phyloP scores from a whole-genome alignment of 805 yeast species.

The Starmerella stigmatis region DNA sequence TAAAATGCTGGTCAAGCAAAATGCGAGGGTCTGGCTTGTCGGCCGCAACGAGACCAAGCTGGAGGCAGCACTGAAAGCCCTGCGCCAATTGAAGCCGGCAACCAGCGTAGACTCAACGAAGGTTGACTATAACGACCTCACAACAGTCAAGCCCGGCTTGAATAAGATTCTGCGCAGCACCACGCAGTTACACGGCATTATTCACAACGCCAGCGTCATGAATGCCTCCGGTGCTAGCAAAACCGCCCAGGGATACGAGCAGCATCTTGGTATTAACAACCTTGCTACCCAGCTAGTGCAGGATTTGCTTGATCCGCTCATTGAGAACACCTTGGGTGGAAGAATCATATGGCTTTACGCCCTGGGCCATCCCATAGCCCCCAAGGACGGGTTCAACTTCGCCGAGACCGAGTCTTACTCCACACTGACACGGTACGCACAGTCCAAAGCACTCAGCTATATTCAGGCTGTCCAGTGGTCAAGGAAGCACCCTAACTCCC shows the following conservation, averaged over 20 bases:
- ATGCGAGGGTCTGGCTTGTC: conserved; percentile 32
- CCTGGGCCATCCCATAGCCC: conserved; percentile 29
- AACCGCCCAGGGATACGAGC: conserved; percentile 39
- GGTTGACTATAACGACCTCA: conserved; percentile 24
- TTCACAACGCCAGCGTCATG: conserved; percentile 26
- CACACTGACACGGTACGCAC: conserved; percentile 32
- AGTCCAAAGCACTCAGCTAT: conserved; percentile 37
- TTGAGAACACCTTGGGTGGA: conserved; percentile 32
- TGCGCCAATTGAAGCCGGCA: conserved; percentile 25
- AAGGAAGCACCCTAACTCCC: conserved; percentile 27
- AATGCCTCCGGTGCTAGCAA: conserved; percentile 29
- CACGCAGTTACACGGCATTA: conserved; percentile 19
- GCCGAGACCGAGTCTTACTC: conserved; percentile 27
- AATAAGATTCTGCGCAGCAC: conserved; percentile 11
- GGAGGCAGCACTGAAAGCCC: conserved; percentile 25
- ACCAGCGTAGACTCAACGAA: conserved; percentile 20
- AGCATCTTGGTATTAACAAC: conserved; percentile 41
- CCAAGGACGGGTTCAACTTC: conserved; percentile 31
- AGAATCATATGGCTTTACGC: conserved; percentile 42
- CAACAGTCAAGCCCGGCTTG: conserved; percentile 22
- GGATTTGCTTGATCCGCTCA: conserved; percentile 30
- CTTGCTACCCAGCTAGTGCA: conserved; percentile 39
- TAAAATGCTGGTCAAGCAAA: conserved; percentile 8
- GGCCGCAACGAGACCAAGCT: conserved; percentile 33
- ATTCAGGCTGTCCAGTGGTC: conserved; percentile 34